Evolutionary conservation across 805 yeast species (phyloP).

Genomic region (Isabelozyma rhagii): DNA sequence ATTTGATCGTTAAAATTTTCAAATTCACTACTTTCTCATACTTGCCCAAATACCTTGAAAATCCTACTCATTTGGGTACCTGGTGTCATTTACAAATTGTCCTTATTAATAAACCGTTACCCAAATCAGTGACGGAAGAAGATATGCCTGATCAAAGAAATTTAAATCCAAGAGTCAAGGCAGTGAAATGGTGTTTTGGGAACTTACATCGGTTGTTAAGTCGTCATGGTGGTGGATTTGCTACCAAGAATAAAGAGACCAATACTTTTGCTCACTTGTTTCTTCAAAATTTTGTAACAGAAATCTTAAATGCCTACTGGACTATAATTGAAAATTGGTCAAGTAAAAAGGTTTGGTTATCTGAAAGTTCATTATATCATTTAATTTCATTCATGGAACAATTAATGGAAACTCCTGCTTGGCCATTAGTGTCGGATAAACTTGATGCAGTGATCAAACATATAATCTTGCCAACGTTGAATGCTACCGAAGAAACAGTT

Average conservation of each 20-base stretch:
- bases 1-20: conserved; percentile 38
- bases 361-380: conserved; percentile 39
- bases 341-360: conserved; percentile 33
- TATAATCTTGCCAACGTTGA: conserved; percentile 39
- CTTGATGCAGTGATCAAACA: conserved; percentile 40
- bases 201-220: conserved; percentile 38
- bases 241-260: conserved; percentile 27
- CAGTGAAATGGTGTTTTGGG: conserved; percentile 45
- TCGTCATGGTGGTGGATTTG: conserved; percentile 43
- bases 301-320: conserved; percentile 42
- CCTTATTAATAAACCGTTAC: conserved; percentile 39
- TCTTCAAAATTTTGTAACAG: conserved; percentile 38
- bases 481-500: conserved; percentile 34
- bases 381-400: conserved; percentile 43
- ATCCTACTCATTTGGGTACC: conserved; percentile 31
- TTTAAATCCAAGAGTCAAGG: conserved; percentile 41
- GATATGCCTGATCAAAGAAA: conserved; percentile 25
- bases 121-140: conserved; percentile 28
- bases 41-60: conserved; percentile 36
- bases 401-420: conserved; percentile 37
- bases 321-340: conserved; percentile 42
- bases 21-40: conserved; percentile 37
- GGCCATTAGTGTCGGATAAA: conserved; percentile 33
- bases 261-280: conserved; percentile 29
- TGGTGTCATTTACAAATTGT: conserved; percentile 41